Evolutionary conservation across 108 stramenopile genomes (phyloP).

Genomic region (Pseudonitzschia delicatissima): DNA sequence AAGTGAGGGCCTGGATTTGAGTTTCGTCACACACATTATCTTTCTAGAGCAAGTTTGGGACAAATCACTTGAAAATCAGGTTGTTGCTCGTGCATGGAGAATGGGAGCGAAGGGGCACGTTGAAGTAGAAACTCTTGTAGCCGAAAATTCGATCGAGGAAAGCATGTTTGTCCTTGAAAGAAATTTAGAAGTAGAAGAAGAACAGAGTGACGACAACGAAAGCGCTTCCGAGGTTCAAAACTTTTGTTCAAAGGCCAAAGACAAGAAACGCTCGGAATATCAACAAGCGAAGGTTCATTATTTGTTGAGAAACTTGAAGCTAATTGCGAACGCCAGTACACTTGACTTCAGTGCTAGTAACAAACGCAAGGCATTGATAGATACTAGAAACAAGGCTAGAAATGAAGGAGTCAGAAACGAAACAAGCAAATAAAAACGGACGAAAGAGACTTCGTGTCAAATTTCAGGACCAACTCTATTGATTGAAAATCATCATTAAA

Average conservation of each 20-base stretch:
- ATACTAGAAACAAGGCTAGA: too few relatives aligned
- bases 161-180: constrained; percentile 41
- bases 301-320: constrained; percentile 18
- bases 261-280: constrained; percentile 20
- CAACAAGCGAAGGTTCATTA: constrained; percentile 35
- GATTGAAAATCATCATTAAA: too few relatives aligned
- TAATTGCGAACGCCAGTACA: constrained; percentile 12
- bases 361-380: too few relatives aligned
- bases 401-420: too few relatives aligned
- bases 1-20: constrained; percentile 89
- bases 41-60: constrained; percentile 87
- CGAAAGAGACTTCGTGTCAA: too few relatives aligned
- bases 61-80: constrained; percentile 74
- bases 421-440: too few relatives aligned
- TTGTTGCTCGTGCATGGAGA: constrained; percentile 88
- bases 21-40: constrained; percentile 91
- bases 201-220: background rate
- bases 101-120: constrained; percentile 90
- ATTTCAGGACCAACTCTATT: too few relatives aligned
- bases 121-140: constrained; percentile 82
- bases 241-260: background rate
- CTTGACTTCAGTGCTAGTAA: background rate
- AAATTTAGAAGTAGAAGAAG: background rate
- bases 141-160: constrained; percentile 82
- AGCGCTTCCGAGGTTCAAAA: background rate